phyloP scores from a whole-genome alignment of 2,329 filamentous ascomycete genomes.

The Hymenotorrendiella dingleyae region DNA sequence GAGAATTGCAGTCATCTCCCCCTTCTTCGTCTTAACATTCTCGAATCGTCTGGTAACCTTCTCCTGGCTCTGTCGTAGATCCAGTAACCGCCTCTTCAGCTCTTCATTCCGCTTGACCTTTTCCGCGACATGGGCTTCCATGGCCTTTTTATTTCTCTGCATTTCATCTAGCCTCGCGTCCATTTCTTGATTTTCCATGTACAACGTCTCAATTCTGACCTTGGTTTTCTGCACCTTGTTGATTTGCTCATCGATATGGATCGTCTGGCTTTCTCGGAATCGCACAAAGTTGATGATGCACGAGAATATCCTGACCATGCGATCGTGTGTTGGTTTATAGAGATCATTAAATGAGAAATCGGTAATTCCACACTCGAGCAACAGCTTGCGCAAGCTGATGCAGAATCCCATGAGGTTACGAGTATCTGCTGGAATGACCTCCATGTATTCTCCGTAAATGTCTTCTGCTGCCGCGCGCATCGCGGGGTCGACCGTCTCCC shows the following conservation, averaged over 20 bases:
- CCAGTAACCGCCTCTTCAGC: constrained; percentile 73
- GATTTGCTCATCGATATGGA: constrained; percentile 86
- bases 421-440: constrained; percentile 80
- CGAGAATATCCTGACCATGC: constrained; percentile 90
- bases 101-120: constrained; percentile 84
- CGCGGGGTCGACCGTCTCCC: constrained; percentile 87
- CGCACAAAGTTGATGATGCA: constrained; percentile 99
- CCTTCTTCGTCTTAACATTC: constrained; percentile 74
- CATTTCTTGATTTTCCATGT: constrained; percentile 81
- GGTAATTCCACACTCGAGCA: constrained; percentile 82
- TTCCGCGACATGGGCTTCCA: constrained; percentile 75
- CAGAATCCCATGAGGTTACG: constrained; percentile 96
- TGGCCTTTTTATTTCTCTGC: constrained; percentile 69
- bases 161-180: constrained; percentile 75
- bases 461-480: constrained; percentile 92
- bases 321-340: constrained; percentile 82
- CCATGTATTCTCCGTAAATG: constrained; percentile 74
- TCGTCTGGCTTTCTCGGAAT: constrained; percentile 88
- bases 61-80: constrained; percentile 76
- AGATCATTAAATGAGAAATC: constrained; percentile 93
- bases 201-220: constrained; percentile 77
- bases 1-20: constrained; percentile 63
- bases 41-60: constrained; percentile 77
- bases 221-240: constrained; percentile 86
- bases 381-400: constrained; percentile 69